Evolutionary conservation across 2,329 filamentous ascomycete genomes (phyloP).

Genomic region (Sclerotinia borealis): DNA sequence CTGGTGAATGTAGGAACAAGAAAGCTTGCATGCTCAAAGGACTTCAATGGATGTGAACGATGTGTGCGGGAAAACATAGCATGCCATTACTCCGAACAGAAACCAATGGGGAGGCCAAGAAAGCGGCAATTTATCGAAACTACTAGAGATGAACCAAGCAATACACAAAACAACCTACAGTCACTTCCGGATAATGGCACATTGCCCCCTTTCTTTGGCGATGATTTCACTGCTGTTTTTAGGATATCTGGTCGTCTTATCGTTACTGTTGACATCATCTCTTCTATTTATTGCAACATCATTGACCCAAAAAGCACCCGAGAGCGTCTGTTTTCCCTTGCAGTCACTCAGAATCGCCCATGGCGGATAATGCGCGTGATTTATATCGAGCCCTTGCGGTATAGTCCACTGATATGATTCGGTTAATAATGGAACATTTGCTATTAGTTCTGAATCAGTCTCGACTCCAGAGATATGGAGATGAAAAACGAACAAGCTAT

Average conservation of each 20-base stretch:
- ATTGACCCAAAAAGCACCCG: constrained; percentile 9
- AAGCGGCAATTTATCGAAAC: constrained; percentile 42
- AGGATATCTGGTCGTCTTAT: neutral
- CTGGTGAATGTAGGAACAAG: constrained; percentile 44
- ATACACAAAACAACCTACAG: constrained; percentile 2
- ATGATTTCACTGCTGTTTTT: neutral
- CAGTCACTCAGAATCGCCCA: constrained; percentile 1
- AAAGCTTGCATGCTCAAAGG: constrained; percentile 61
- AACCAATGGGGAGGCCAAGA: constrained; percentile 59
- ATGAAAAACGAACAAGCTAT: constrained; percentile 6
- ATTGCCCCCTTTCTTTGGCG: constrained; percentile 14
- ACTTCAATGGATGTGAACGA: constrained; percentile 51
- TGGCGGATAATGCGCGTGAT: constrained; percentile 7
- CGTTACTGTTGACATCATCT: neutral
- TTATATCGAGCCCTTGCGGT: constrained; percentile 5
- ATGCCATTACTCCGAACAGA: constrained; percentile 59
- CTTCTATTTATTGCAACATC: neutral
- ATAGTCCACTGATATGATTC: neutral
- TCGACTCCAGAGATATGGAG: neutral
- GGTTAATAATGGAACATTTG: neutral
- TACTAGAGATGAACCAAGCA: constrained; percentile 14
- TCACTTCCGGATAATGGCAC: constrained; percentile 14
- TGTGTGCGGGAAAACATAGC: constrained; percentile 50
- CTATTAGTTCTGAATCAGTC: neutral
- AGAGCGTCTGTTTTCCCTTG: neutral